Evolutionary conservation across 2,329 filamentous ascomycete genomes (phyloP).

Genomic region (Aphanocladium album): DNA sequence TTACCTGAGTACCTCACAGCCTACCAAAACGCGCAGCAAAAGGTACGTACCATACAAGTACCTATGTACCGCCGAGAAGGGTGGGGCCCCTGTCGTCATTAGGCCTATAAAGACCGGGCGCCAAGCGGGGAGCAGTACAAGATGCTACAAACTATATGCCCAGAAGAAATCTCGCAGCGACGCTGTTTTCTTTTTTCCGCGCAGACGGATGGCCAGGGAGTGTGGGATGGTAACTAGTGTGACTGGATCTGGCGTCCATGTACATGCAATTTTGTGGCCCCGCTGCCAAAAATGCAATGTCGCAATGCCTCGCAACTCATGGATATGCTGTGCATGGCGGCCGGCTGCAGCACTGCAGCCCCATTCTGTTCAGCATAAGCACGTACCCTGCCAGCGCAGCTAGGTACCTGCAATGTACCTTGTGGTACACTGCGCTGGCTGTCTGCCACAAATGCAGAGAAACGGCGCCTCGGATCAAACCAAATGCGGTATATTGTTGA

Average conservation of each 20-base stretch:
- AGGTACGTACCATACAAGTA: background rate
- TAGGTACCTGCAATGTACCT: constrained; percentile 4
- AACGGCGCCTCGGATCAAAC: background rate
- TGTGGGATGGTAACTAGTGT: background rate
- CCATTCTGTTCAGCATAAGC: background rate
- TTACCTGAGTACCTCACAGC: constrained; percentile 1
- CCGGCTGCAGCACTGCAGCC: background rate
- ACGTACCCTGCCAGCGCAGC: background rate
- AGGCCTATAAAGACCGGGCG: constrained; percentile 11
- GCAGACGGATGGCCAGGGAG: background rate
- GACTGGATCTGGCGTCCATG: constrained; percentile 1
- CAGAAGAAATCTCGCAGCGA: constrained; percentile 7
- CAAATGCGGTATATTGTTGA: background rate
- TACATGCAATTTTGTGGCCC: constrained; percentile 1
- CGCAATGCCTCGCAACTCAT: background rate
- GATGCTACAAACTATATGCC: background rate
- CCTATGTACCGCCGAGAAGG: constrained; percentile 11
- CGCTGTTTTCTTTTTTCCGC: background rate
- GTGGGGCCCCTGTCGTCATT: constrained; percentile 14
- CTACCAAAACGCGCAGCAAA: background rate
- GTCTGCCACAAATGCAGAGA: background rate
- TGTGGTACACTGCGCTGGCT: background rate
- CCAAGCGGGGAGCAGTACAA: constrained; percentile 11
- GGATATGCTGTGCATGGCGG: constrained; percentile 4
- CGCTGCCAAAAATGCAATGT: background rate